Percentiles rank a stretch among this genome's conserved stretches.
Evolutionary conservation across 306 rosid genomes (phyloP).

Genomic region (Fragaria vesca): DNA sequence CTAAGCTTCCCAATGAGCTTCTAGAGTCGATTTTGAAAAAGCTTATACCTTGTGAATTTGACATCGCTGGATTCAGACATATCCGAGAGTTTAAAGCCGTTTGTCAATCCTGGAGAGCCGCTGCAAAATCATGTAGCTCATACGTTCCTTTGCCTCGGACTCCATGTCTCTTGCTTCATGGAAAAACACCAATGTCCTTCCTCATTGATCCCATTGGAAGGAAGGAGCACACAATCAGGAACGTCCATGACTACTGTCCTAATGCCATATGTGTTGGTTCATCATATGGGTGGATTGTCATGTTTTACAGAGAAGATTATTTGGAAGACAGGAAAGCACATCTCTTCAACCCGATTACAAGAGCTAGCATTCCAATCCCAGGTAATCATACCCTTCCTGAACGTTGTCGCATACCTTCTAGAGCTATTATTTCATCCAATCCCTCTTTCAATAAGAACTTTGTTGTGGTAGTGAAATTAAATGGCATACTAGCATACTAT

Average conservation of each 20-base stretch:
- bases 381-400: too few relatives aligned
- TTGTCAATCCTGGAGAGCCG: neutral
- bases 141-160: neutral
- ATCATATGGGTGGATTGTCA: slow-evolving; percentile 3
- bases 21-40: neutral
- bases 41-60: too few relatives aligned
- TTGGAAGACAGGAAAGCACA: neutral
- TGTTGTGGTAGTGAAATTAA: neutral
- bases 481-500: too few relatives aligned
- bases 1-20: neutral
- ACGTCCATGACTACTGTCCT: neutral
- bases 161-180: neutral
- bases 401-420: too few relatives aligned
- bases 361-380: neutral
- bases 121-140: neutral
- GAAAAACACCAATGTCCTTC: too few relatives aligned
- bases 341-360: too few relatives aligned
- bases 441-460: neutral
- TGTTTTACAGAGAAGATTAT: neutral
- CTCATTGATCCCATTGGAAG: neutral
- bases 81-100: neutral
- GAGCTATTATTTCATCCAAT: neutral
- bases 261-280: neutral
- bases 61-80: too few relatives aligned
- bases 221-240: neutral